These are phyloP conservation scores for Septoria linicola DNA, from an alignment of 2,329 filamentous ascomycete species.

Conservation along the genomic window DNA sequence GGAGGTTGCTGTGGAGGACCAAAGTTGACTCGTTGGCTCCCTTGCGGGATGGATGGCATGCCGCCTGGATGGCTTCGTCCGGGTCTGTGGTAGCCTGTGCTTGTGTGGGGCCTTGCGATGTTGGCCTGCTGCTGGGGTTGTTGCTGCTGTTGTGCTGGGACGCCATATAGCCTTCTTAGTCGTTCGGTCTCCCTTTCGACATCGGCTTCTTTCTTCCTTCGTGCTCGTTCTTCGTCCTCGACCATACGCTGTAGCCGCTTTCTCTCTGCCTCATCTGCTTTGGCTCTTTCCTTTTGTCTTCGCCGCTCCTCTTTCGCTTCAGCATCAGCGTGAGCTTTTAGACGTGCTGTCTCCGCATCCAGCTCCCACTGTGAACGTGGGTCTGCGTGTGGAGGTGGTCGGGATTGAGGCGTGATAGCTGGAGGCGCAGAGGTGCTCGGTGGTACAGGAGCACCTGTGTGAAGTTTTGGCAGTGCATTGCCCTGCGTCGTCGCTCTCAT, in stretches of 20 bases:
- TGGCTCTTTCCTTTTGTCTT: conserved; percentile 56
- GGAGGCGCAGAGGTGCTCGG: conserved; percentile 21
- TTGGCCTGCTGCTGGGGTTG: conserved; percentile 17
- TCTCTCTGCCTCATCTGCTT: conserved; percentile 57
- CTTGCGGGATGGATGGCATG: conserved; percentile 25
- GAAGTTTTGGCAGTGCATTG: conserved; percentile 31
- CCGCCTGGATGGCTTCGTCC: neutral
- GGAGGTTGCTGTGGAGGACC: neutral
- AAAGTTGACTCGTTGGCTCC: conserved; percentile 2
- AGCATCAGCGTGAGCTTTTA: conserved; percentile 45
- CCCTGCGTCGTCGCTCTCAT: conserved; percentile 21
- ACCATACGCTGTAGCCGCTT: conserved; percentile 56
- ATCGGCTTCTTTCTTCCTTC: conserved; percentile 50
- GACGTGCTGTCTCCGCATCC: conserved; percentile 50
- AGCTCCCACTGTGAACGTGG: conserved; percentile 55
- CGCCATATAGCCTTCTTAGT: conserved; percentile 66
- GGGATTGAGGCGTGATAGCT: neutral
- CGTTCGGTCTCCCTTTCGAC: conserved; percentile 73
- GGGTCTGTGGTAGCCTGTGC: neutral
- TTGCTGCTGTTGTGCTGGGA: conserved; percentile 37
- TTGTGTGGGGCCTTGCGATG: conserved; percentile 8
- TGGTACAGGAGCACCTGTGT: conserved; percentile 24
- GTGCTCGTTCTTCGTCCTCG: conserved; percentile 61
- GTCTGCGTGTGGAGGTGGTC: conserved; percentile 44
- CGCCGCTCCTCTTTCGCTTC: conserved; percentile 50